Evolutionary conservation across 2,329 filamentous ascomycete species (phyloP).

Genomic region (Didymellaceae sp.): DNA sequence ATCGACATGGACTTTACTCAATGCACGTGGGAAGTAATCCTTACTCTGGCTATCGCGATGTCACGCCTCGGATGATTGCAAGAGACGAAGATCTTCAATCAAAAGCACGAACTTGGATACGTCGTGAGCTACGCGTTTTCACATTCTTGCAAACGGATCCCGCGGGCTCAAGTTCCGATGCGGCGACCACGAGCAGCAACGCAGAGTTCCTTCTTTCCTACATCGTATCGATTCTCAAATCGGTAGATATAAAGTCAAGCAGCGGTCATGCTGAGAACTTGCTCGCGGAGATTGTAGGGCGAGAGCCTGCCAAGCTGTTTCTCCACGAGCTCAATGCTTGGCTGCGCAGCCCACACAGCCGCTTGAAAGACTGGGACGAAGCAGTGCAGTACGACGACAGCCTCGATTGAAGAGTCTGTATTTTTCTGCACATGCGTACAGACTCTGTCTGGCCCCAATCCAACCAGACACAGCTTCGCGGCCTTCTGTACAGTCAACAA

Average conservation of each 20-base stretch:
- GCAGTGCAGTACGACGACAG: conserved; percentile 71
- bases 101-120: conserved; percentile 79
- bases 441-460: no score
- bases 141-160: conserved; percentile 65
- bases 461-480: no score
- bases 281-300: conserved; percentile 77
- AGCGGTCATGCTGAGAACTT: conserved; percentile 80
- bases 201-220: conserved; percentile 88
- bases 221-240: conserved; percentile 81
- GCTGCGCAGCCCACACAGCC: conserved; percentile 78
- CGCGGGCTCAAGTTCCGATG: conserved; percentile 25
- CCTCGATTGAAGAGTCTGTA: background rate
- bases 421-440: no score
- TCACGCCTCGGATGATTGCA: conserved; percentile 72
- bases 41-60: conserved; percentile 75
- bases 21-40: conserved; percentile 83
- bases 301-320: conserved; percentile 75
- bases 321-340: conserved; percentile 85
- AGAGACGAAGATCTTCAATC: conserved; percentile 71
- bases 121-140: conserved; percentile 85
- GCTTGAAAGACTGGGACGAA: conserved; percentile 78
- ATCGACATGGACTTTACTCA: conserved; percentile 74
- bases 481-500: no score
- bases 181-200: conserved; percentile 62
- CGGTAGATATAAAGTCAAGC: conserved; percentile 79